These are phyloP conservation scores for Piper longum DNA, from an alignment of 164 flowering plant genomes.

Conservation along the genomic window DNA sequence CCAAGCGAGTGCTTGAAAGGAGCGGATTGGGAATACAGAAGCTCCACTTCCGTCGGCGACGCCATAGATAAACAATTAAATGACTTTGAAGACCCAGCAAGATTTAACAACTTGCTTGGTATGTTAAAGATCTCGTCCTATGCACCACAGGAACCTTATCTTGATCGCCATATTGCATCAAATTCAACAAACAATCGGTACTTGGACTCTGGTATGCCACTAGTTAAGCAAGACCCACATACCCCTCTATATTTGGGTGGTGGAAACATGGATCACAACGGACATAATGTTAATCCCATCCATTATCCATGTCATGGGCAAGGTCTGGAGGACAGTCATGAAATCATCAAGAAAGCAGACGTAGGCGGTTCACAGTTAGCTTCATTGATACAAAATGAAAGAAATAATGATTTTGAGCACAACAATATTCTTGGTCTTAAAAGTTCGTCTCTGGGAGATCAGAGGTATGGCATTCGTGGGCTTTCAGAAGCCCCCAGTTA, in stretches of 20 bases:
- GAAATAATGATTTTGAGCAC: neutral
- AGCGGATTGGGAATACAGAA: slow-evolving; percentile 36
- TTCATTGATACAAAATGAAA: neutral
- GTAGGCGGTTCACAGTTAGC: neutral
- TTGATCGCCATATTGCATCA: slow-evolving; percentile 13
- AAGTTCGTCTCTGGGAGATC: neutral
- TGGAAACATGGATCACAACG: neutral
- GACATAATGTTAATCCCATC: neutral
- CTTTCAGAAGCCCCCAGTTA: neutral
- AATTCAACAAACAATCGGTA: slow-evolving; percentile 10
- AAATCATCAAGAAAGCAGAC: neutral
- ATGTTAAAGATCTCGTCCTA: slow-evolving; percentile 43
- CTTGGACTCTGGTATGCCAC: too few relatives aligned
- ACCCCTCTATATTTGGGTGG: too few relatives aligned
- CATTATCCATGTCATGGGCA: slow-evolving; percentile 20
- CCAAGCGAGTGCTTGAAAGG: slow-evolving; percentile 42
- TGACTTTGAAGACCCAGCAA: slow-evolving; percentile 14
- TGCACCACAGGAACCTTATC: slow-evolving; percentile 37
- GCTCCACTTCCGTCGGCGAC: slow-evolving; percentile 14
- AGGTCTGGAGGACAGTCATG: slow-evolving; percentile 10
- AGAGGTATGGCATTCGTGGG: neutral
- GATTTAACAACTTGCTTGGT: slow-evolving; percentile 23
- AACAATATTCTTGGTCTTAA: neutral
- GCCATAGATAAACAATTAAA: slow-evolving; percentile 6
- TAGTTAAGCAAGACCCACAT: too few relatives aligned